These are phyloP conservation scores for Ustilago nuda DNA, from an alignment of 1,284 basidiomycete species.

Conservation along the genomic window DNA sequence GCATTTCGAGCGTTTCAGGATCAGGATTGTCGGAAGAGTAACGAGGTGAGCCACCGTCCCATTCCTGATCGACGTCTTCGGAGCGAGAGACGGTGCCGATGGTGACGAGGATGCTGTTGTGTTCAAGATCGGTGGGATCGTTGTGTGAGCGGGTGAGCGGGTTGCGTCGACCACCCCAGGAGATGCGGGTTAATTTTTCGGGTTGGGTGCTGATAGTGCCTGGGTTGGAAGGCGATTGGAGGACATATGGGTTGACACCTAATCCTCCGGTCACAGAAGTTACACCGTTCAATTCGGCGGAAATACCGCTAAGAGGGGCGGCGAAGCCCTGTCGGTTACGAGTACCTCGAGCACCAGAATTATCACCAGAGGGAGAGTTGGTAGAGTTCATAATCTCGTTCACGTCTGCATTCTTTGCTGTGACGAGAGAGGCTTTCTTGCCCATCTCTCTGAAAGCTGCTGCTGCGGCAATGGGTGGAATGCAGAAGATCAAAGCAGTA, in stretches of 20 bases:
- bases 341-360: slow-evolving; percentile 7
- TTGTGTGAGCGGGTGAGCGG: slow-evolving; percentile 11
- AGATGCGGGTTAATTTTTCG: slow-evolving; percentile 23
- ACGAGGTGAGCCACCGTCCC: slow-evolving; percentile 29
- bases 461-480: slow-evolving; percentile 42
- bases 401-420: slow-evolving; percentile 16
- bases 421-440: slow-evolving; percentile 29
- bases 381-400: slow-evolving; percentile 46
- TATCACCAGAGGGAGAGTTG: slow-evolving; percentile 22
- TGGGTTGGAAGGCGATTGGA: slow-evolving; percentile 21
- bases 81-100: slow-evolving; percentile 34
- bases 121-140: slow-evolving; percentile 10
- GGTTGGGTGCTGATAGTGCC: not conserved
- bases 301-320: not conserved
- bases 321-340: not conserved
- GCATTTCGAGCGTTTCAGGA: slow-evolving; percentile 35
- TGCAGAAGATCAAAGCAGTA: slow-evolving; percentile 24
- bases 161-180: slow-evolving; percentile 13
- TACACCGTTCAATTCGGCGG: not conserved
- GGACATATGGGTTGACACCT: slow-evolving; percentile 26
- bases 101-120: slow-evolving; percentile 36
- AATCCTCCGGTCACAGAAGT: not conserved
- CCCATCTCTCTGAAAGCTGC: slow-evolving; percentile 47
- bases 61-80: slow-evolving; percentile 25
- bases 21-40: slow-evolving; percentile 44